A percentile compares a stretch with the other conserved stretches of the same genome.
phyloP scores from a whole-genome alignment of 225 moss, liverwort and hornwort genomes.

The Pleurozium schreberi region DNA sequence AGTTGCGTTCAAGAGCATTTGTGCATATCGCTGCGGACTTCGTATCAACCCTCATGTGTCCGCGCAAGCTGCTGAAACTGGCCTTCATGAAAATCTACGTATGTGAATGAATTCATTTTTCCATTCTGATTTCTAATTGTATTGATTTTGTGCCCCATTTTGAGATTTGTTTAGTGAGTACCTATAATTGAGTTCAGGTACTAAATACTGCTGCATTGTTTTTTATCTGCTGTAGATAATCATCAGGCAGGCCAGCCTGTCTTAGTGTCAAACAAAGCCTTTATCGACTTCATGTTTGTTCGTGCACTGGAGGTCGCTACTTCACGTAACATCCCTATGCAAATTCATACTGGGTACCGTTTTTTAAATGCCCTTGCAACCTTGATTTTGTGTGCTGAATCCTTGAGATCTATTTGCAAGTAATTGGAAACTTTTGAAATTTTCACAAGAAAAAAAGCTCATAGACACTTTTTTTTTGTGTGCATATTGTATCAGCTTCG shows the following conservation, averaged over 20 bases:
- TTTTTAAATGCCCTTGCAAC: neutral
- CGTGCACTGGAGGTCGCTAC: conserved; percentile 75
- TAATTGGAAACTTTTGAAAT: neutral
- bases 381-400: neutral
- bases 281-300: conserved; percentile 69
- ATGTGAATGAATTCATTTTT: neutral
- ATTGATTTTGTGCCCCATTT: neutral
- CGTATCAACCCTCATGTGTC: conserved; percentile 62
- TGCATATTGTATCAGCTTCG: conserved; percentile 49
- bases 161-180: neutral
- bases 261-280: conserved; percentile 54
- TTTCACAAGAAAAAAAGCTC: neutral
- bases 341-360: conserved; percentile 81
- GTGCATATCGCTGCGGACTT: conserved; percentile 77
- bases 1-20: conserved; percentile 80
- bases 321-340: conserved; percentile 52
- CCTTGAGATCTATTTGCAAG: neutral
- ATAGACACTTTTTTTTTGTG: neutral
- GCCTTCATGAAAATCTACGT: conserved; percentile 50
- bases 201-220: neutral
- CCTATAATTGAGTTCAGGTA: neutral
- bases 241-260: conserved; percentile 22
- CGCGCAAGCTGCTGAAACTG: conserved; percentile 63
- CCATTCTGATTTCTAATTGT: neutral
- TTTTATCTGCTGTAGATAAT: neutral